Evolutionary conservation across 331 rosid species (phyloP).

Genomic region (Stylosanthes scabra): DNA sequence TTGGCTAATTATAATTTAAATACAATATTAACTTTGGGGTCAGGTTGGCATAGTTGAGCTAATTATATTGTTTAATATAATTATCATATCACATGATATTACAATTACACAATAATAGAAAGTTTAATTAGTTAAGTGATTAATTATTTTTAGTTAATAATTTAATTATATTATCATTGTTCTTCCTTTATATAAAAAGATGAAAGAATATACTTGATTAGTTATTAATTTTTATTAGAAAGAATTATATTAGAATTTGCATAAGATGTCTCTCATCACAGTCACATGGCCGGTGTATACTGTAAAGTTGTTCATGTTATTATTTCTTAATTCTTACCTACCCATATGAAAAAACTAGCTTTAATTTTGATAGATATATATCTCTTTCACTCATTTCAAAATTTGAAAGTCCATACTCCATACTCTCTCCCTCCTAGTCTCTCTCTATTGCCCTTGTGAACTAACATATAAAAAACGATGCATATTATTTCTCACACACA

Average conservation of each 20-base stretch:
- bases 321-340: slow-evolving; percentile 51
- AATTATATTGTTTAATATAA: slow-evolving; percentile 34
- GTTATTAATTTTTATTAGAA: too few species aligned
- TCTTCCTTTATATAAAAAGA: too few species aligned
- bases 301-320: slow-evolving; percentile 44
- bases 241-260: too few species aligned
- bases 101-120: too few species aligned
- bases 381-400: slow-evolving; percentile 64
- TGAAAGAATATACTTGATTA: too few species aligned
- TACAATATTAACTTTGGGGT: slow-evolving; percentile 5
- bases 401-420: slow-evolving; percentile 62
- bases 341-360: slow-evolving; percentile 34
- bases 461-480: slow-evolving; percentile 29
- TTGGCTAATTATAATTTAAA: slow-evolving; percentile 19
- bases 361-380: neutral
- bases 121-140: too few species aligned
- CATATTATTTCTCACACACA: slow-evolving; percentile 40
- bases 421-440: slow-evolving; percentile 40
- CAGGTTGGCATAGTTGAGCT: slow-evolving; percentile 43
- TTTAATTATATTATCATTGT: too few species aligned
- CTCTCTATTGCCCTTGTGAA: slow-evolving; percentile 37
- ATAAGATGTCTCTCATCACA: slow-evolving; percentile 35
- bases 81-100: slow-evolving; percentile 35
- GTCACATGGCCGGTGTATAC: slow-evolving; percentile 59
- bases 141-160: too few species aligned